These are phyloP conservation scores for Hortaea sp. DNA, from an alignment of 2,329 filamentous ascomycete genomes.

Conservation along the genomic window DNA sequence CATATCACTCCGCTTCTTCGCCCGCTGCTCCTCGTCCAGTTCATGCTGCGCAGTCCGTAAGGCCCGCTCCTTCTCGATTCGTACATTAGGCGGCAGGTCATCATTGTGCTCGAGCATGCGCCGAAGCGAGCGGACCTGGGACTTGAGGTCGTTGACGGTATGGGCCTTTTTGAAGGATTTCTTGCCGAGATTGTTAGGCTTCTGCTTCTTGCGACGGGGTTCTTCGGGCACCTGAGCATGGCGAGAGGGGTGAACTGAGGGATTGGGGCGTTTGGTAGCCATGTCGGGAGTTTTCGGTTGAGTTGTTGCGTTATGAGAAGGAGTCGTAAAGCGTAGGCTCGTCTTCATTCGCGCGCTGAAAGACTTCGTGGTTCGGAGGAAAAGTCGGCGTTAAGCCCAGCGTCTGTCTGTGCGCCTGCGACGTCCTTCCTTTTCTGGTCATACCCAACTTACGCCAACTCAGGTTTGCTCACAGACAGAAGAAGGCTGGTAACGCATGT, in stretches of 20 bases:
- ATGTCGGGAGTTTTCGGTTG: conserved; percentile 2
- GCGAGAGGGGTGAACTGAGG: conserved; percentile 17
- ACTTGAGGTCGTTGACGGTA: conserved; percentile 53
- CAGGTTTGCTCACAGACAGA: too few relatives aligned
- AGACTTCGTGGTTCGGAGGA: too few relatives aligned
- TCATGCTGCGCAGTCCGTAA: conserved; percentile 57
- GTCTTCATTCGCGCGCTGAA: too few relatives aligned
- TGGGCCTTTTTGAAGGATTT: conserved; percentile 21
- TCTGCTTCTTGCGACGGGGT: conserved; percentile 12
- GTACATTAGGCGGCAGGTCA: conserved; percentile 33
- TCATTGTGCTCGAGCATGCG: conserved; percentile 49
- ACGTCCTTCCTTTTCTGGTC: too few relatives aligned
- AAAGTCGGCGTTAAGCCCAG: too few relatives aligned
- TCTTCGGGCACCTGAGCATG: conserved; percentile 13
- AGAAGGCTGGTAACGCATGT: too few relatives aligned
- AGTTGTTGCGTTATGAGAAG: too few relatives aligned
- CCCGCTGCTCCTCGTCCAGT: conserved; percentile 48
- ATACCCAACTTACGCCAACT: too few relatives aligned
- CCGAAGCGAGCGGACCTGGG: conserved; percentile 58
- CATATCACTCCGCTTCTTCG: conserved; percentile 57
- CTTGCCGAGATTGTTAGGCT: conserved; percentile 13
- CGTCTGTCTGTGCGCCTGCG: too few relatives aligned
- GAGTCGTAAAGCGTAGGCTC: too few relatives aligned
- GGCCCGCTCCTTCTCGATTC: conserved; percentile 62
- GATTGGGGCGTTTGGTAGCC: conserved; percentile 14